Evolutionary conservation across 768 basidiomycete genomes (phyloP).

Genomic region (Boletus huronensis): DNA sequence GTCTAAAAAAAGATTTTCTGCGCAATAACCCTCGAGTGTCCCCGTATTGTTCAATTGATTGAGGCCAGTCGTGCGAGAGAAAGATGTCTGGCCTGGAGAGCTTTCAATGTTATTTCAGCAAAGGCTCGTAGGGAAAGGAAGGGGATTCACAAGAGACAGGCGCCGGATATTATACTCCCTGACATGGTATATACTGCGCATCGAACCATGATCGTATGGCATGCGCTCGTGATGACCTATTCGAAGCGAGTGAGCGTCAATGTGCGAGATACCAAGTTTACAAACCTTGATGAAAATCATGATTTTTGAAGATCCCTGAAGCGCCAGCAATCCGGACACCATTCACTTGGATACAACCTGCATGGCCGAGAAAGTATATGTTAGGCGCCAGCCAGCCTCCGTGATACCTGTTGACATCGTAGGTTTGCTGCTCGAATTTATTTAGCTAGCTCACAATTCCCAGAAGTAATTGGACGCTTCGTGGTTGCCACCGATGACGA

Average conservation of each 20-base stretch:
- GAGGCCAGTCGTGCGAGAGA: constrained; percentile 97
- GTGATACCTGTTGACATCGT: constrained; percentile 61
- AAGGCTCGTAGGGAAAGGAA: neutral
- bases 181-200: constrained; percentile 88
- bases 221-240: constrained; percentile 76
- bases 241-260: constrained; percentile 6
- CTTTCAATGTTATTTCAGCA: constrained; percentile 29
- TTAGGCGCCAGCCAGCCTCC: constrained; percentile 97
- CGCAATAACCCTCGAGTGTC: constrained; percentile 61
- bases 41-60: constrained; percentile 78
- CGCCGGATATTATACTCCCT: constrained; percentile 81
- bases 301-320: constrained; percentile 85
- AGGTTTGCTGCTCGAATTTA: neutral
- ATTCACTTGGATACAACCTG: constrained; percentile 84
- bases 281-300: constrained; percentile 69
- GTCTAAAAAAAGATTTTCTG: constrained; percentile 73
- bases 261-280: neutral
- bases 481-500: constrained; percentile 97
- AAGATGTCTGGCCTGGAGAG: constrained; percentile 68
- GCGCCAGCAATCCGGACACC: constrained; percentile 86
- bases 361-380: constrained; percentile 93
- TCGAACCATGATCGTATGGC: constrained; percentile 69
- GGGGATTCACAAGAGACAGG: constrained; percentile 59
- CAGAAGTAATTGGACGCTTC: constrained; percentile 96
- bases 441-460: constrained; percentile 67